Base-by-base conservation (phyloP, 768 basidiomycete species). In the Albatrellus ellisii region DNA sequence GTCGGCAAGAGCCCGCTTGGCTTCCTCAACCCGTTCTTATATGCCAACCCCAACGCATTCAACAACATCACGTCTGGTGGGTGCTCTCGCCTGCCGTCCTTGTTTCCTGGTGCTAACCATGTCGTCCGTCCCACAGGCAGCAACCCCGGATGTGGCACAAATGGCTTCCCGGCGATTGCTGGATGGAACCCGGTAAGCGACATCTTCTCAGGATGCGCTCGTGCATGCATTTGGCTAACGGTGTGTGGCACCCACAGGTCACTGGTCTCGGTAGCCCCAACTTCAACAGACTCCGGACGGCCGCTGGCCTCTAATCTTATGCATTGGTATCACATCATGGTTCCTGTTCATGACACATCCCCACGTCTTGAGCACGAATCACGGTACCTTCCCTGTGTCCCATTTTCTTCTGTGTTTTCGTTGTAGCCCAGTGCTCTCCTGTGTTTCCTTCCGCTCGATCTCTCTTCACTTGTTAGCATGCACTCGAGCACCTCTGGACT, bases 201-300 rank as follows among this genome's bases (percentile, higher is more conserved):
- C 17, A 0, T 25, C 10, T 4, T 20, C 14, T 43, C 20, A 21
- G 8, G 4, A 36, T 36, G n/a, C 35, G 24, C 15, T 21, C 14
- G 21, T 20, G 21, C 15, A 12, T 9, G n/a, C 4, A 24, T 21
- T 20, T 18, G 18, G 25, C 12, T 20, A 17, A 32, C 28, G 35
- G 41, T 11, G 21, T 26, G 24, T 24, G 22, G 12, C 36, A 9
- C 32, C n/a, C 14, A 10, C 26, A 42, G 41, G 41, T 42, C 2
- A 42, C 41, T 31, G 76, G 76, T 14, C 59, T 75, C 18, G 77
- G 77, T 3, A 78, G 75, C 4, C 76, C 76, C 12, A 68, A 77
- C 50, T 80, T 76, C 54, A 51, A 62, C 36, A 66, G 65, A 44
- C 56, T 81, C 42, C 62, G 65, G 49, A 47, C 57, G 18, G 59